Evolutionary conservation across 2,329 filamentous ascomycete species (phyloP).

Genomic region (Periglandula ipomoeae): DNA sequence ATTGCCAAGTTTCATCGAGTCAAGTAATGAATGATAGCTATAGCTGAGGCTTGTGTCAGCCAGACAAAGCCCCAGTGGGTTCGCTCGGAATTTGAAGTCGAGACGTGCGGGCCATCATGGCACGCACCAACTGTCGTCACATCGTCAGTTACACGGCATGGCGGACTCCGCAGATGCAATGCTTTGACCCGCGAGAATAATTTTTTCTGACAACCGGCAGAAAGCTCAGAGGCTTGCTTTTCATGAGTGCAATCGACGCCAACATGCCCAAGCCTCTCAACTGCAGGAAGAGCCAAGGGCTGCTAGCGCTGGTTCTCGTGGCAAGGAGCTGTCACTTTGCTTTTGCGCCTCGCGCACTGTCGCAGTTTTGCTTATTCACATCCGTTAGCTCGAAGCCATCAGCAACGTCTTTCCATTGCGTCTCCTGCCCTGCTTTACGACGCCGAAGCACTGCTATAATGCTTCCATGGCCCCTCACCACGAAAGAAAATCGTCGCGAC

Average conservation of each 20-base stretch:
- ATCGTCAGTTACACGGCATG: background rate
- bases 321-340: constrained; percentile 5
- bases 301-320: constrained; percentile 2
- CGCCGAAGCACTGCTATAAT: constrained; percentile 8
- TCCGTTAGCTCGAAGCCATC: constrained; percentile 3
- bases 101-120: background rate
- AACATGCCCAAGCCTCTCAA: background rate
- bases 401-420: background rate
- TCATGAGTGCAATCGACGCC: background rate
- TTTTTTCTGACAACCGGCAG: background rate
- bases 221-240: background rate
- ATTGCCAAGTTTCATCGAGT: background rate
- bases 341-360: constrained; percentile 7
- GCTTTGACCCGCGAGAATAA: constrained; percentile 1
- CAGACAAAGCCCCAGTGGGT: background rate
- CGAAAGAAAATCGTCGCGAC: constrained; percentile 4
- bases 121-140: background rate
- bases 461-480: constrained; percentile 4
- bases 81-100: background rate
- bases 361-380: constrained; percentile 7
- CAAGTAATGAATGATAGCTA: background rate
- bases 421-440: constrained; percentile 6
- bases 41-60: background rate
- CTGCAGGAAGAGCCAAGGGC: background rate
- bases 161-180: background rate